Evolutionary conservation across 345 rosid species (phyloP), one percentile per base, ranked within the genome.

Genomic region (Hibiscus syriacus): DNA sequence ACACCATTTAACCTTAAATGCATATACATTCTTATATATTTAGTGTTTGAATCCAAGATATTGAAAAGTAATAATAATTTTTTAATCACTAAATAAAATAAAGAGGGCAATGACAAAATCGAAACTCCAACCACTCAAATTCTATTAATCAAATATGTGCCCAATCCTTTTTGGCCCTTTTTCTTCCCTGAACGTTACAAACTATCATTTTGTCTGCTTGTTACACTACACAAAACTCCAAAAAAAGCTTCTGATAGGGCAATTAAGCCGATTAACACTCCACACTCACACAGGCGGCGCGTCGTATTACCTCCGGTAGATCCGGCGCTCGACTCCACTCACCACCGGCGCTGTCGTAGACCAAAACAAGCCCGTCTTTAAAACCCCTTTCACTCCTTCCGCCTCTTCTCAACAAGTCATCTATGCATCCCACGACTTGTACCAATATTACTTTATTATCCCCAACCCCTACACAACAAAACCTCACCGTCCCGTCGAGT

Each of bases 251-350:
- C n/a, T n/a, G 6, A 34, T 17, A 27, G 43, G 41, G 4, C 32
- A 30, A 17, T 17, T 52, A 19, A 19, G 70, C 54, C 55, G 2
- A 52, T 63, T n/a, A 82, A 65, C 90, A 92, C 55, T 85, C 91
- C 69, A 80, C 88, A 64, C 82, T 77, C 77, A 83, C 89, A 60
- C 93, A 88, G 16, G 89, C 81, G 72, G 94, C 96, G 87, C 97
- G 98, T 90, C 78, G 72, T 0, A 87, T 69, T 73, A 78, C 81
- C 75, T 84, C 94, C 39, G 96, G 97, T 22, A 88, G 52, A 73
- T 88, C 89, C 23, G 90, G 81, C 53, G 79, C 92, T 57, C 98
- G 83, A 32, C 80, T 79, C 98, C 98, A 93, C 68, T 87, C 89
- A 11, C 82, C 88, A 19, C 59, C 67, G 50, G 6, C 73, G 43